Base-by-base conservation (phyloP, 2,329 filamentous ascomycete species). In the Aspergillus sp. region DNA sequence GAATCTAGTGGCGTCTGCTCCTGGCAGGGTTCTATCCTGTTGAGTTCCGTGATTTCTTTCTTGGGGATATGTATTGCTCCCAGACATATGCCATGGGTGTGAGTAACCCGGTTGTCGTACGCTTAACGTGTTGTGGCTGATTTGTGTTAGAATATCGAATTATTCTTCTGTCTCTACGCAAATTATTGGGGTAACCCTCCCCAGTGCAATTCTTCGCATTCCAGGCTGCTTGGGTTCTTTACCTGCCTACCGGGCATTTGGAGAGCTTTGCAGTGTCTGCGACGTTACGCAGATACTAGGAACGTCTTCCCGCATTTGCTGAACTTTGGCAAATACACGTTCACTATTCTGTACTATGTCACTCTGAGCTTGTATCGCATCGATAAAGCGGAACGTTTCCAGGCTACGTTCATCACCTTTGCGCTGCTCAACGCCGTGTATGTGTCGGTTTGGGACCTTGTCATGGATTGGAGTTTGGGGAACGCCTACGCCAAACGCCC, bases 1-100 rank as follows among this genome's bases (percentile, higher is more conserved):
- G 30, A 11, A 10, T 41, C 8, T 64, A 95, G 89, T 96, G 90
- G 85, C 90, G 95, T 62, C 82, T 98, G 17, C 79, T 96, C 56
- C 84, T 94, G 52, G 91, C 94, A 13, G 93, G 93, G 3, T 74
- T 96, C 19, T 97, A 96, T 70, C 92, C 92, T 1, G 95, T 99
- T 53, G 94, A 98, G 73, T 99, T 98, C 74, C 87, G 93, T 60
- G 95, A 99, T 76, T 98, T 99, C 78, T 98, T 97, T 76, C 84
- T 98, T 0, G 95, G 95, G 55, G 95, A 99, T 73, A 97, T 98
- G 83, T 96, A 96, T 76, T 98, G 94, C 77, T 98, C 95, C 2
- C 82, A 96, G 58, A 96, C 93, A 5, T 99, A 99, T 75, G 85
- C 89, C 15, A 91, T 91, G 77, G 89, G 91, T 62, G 91, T 94